A percentile compares a stretch with the other conserved stretches of the same genome.
Evolutionary conservation across 2,329 filamentous ascomycete species (phyloP).

Genomic region (Bisporella sp.): DNA sequence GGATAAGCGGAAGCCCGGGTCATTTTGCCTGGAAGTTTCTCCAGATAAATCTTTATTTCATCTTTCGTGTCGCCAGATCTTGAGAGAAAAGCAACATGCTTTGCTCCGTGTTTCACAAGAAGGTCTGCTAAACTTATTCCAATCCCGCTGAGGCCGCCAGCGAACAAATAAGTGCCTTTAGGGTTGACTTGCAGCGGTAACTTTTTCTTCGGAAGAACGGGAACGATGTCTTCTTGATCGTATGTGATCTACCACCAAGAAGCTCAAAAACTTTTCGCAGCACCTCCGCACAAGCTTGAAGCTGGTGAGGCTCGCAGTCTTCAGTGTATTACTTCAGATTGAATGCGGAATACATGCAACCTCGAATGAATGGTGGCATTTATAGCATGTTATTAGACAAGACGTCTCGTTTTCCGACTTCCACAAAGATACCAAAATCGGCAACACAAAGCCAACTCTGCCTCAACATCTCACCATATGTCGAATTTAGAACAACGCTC

Average conservation of each 20-base stretch:
- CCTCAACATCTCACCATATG: conserved; percentile 17
- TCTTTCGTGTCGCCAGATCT: conserved; percentile 4
- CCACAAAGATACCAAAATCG: conserved; percentile 32
- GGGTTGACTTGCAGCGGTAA: not conserved
- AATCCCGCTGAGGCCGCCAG: conserved; percentile 18
- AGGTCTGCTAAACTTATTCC: conserved; percentile 10
- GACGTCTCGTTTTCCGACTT: conserved; percentile 30
- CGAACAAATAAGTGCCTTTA: conserved; percentile 13
- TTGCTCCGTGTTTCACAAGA: conserved; percentile 6
- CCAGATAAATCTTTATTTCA: conserved; percentile 3
- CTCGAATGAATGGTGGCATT: not conserved
- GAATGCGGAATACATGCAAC: not conserved
- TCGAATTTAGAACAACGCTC: conserved; percentile 26
- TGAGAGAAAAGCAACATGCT: conserved; percentile 14
- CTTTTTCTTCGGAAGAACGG: not conserved
- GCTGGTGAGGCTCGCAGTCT: not conserved
- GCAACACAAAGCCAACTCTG: conserved; percentile 29
- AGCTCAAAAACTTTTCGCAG: conserved; percentile 2
- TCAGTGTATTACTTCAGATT: conserved; percentile 5
- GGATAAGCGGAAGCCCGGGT: too few species aligned
- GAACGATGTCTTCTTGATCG: not conserved
- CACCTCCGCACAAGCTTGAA: not conserved
- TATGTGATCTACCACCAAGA: not conserved
- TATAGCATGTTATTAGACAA: conserved; percentile 20
- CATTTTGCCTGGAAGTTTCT: conserved; percentile 14